Percentiles rank a stretch among this genome's conserved stretches.
Evolutionary conservation across 169 alveolate genomes (phyloP).

Genomic region (Plasmodium fragile): DNA sequence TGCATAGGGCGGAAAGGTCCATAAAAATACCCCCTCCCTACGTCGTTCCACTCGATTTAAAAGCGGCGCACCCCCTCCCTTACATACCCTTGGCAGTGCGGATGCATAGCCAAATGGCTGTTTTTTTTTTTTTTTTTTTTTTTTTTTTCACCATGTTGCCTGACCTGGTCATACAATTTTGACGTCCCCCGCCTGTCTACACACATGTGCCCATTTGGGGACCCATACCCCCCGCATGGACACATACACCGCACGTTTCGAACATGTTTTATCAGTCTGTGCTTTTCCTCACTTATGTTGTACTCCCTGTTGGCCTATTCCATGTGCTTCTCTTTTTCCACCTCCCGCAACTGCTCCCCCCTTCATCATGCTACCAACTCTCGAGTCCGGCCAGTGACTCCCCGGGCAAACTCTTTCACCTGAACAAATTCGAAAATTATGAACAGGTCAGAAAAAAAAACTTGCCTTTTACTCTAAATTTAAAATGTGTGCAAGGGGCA

Average conservation of each 20-base stretch:
- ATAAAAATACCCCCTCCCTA: neutral
- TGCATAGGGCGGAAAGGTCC: neutral
- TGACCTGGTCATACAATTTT: conserved; percentile 5
- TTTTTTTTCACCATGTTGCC: neutral
- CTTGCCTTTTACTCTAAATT: neutral
- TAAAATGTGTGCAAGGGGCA: neutral
- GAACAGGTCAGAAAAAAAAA: neutral
- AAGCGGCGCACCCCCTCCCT: neutral
- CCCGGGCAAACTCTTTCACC: neutral
- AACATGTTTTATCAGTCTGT: neutral
- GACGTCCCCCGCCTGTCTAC: neutral
- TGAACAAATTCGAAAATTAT: conserved; percentile 1
- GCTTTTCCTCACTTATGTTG: neutral
- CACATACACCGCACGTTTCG: neutral
- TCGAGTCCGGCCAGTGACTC: neutral
- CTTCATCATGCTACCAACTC: conserved; percentile 1
- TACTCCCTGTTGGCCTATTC: neutral
- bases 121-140: neutral
- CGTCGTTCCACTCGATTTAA: neutral
- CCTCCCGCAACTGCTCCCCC: neutral
- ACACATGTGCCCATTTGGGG: neutral
- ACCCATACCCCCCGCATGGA: too few species aligned
- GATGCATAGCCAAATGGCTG: neutral
- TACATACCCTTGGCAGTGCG: neutral
- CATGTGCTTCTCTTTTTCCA: neutral